These are phyloP conservation scores for Miscanthus lutarioriparius DNA, from an alignment of 176 grass and related monocot genomes.

Conservation along the genomic window DNA sequence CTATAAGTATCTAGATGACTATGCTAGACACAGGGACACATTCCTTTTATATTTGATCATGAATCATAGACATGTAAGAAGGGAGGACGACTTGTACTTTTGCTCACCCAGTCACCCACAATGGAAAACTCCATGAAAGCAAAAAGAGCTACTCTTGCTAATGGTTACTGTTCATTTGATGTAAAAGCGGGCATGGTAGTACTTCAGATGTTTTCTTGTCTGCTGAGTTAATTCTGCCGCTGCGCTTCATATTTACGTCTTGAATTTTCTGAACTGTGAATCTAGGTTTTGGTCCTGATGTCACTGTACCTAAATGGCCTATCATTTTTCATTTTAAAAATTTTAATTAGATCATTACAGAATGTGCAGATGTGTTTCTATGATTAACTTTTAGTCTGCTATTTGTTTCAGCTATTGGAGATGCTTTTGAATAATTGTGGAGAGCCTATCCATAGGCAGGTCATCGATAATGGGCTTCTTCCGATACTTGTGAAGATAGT, in stretches of 20 bases:
- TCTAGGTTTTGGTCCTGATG: neutral
- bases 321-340: neutral
- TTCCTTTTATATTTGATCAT: neutral
- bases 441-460: slow-evolving; percentile 81
- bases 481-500: slow-evolving; percentile 92
- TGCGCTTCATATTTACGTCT: neutral
- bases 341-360: neutral
- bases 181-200: neutral
- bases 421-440: slow-evolving; percentile 98
- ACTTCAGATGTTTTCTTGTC: slow-evolving; percentile 14
- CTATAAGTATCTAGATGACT: neutral
- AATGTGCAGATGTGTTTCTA: neutral
- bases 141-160: neutral
- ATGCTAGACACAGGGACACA: neutral
- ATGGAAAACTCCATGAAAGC: neutral
- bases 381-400: slow-evolving; percentile 8
- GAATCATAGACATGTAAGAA: neutral
- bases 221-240: slow-evolving; percentile 10
- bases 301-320: slow-evolving; percentile 5
- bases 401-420: slow-evolving; percentile 86
- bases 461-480: slow-evolving; percentile 83
- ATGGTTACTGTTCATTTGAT: neutral
- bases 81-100: neutral
- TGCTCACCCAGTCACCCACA: neutral
- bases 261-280: neutral